These are phyloP conservation scores for Trichoderma guizhouense DNA, from an alignment of 2,329 filamentous ascomycete species.

Conservation along the genomic window DNA sequence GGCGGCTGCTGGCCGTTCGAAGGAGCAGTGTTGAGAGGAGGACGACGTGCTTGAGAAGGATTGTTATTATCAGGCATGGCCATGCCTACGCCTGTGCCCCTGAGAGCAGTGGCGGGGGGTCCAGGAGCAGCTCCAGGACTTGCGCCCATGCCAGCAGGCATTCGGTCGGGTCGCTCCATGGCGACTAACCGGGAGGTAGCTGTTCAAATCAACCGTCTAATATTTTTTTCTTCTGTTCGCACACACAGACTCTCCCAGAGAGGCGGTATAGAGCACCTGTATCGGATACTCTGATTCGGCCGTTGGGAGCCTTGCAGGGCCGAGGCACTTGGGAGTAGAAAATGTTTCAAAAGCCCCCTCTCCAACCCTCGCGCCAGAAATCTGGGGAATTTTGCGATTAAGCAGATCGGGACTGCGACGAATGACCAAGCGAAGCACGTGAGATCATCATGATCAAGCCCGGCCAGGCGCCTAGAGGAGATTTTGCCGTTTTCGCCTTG, in stretches of 20 bases:
- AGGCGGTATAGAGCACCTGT: background rate
- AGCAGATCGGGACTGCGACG: conserved; percentile 32
- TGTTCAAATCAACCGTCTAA: background rate
- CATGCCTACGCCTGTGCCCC: conserved; percentile 31
- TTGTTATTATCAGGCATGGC: conserved; percentile 42
- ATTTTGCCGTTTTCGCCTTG: conserved; percentile 13
- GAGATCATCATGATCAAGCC: conserved; percentile 31
- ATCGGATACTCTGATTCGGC: background rate
- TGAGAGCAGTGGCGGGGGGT: conserved; percentile 24
- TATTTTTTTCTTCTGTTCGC: background rate
- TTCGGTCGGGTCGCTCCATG: conserved; percentile 37
- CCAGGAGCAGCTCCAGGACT: conserved; percentile 15
- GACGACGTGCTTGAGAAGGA: conserved; percentile 38
- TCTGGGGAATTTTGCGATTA: conserved; percentile 22
- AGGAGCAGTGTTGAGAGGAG: conserved; percentile 38
- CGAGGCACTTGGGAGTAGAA: conserved; percentile 18
- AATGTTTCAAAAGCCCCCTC: conserved; percentile 32
- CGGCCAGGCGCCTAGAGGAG: background rate
- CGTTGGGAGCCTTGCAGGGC: conserved; percentile 13
- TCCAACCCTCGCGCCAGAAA: conserved; percentile 18
- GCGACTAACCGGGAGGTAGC: conserved; percentile 23
- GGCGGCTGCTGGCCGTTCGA: conserved; percentile 40
- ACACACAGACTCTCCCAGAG: background rate
- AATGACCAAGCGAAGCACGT: conserved; percentile 24
- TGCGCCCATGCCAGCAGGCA: conserved; percentile 24